phyloP scores from a whole-genome alignment of 2,329 filamentous ascomycete species.

The Epichloe uncinata region DNA sequence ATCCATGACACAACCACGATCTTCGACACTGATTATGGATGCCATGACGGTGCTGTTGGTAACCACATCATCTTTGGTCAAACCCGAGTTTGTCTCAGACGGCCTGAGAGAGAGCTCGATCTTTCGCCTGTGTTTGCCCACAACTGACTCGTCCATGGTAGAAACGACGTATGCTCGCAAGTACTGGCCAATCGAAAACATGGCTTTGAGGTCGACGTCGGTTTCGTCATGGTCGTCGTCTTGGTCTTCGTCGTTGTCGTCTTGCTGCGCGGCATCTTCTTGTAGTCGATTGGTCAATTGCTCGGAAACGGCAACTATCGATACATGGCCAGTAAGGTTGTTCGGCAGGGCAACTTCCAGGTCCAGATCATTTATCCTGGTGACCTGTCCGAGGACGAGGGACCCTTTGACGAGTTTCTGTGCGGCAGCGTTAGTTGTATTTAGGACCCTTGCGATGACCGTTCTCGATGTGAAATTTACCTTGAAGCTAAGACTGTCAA shows the following conservation, averaged over 20 bases:
- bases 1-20: constrained; percentile 91
- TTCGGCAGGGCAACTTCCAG: constrained; percentile 79
- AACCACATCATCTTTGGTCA: constrained; percentile 61
- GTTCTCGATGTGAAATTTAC: constrained; percentile 29
- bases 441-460: background rate
- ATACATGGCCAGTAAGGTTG: constrained; percentile 79
- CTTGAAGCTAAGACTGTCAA: constrained; percentile 85
- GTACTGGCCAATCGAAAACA: constrained; percentile 80
- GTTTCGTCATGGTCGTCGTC: constrained; percentile 33
- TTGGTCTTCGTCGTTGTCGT: constrained; percentile 33
- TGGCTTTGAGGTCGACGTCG: constrained; percentile 56
- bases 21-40: constrained; percentile 81
- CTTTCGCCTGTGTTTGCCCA: constrained; percentile 56
- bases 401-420: constrained; percentile 77
- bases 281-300: constrained; percentile 65
- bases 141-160: constrained; percentile 51
- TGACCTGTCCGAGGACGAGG: constrained; percentile 75
- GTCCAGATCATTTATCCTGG: constrained; percentile 65
- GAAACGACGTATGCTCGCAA: constrained; percentile 72
- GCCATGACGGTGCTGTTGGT: constrained; percentile 72
- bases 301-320: constrained; percentile 84
- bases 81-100: constrained; percentile 59
- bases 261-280: constrained; percentile 42
- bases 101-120: constrained; percentile 84
- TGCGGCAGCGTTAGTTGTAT: constrained; percentile 12